Base-by-base conservation (phyloP, 768 basidiomycete genomes). In the Cystobasidium ongulense region DNA sequence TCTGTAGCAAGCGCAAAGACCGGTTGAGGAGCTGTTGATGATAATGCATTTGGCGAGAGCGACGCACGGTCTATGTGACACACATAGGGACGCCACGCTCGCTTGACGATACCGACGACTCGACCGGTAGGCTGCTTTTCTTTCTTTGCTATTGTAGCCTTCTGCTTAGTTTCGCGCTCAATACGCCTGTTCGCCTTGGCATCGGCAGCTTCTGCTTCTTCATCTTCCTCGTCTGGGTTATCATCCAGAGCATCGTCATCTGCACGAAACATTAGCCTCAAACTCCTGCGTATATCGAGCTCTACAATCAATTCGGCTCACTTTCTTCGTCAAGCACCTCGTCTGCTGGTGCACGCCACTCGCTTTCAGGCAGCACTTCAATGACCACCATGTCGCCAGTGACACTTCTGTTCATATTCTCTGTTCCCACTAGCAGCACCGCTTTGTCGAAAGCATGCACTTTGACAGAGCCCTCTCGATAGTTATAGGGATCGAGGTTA, bases 81-180 rank as follows among this genome's bases (percentile, higher is more conserved):
- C 41, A 98, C 95, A 79, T 91, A 91, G 87, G 94, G 88, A 78
- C 94, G 84, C 95, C 95, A 99, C 78, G 94, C 94, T 10, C 96
- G 86, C 81, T 96, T 96, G 77, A 94, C 87, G 68, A 98, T 84
- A 7, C 96, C 96, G 10, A 97, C 89, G 3, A 98, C 85, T 31
- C 87, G 86, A 11, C 96, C 96, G 0, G 95, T 98, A 1, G 95
- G 95, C 78, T 93, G 92, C 76, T 85, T 88, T 77, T 90, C 89
- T 41, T 86, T 50, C 74, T 72, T 75, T 76, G 77, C 79, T n/a
- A 71, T 76, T 78, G 50, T 77, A 83, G 70, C 83, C 72, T 75
- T 82, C 63, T 70, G 78, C 70, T 36, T 76, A 74, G 67, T 79
- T 77, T 50, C 73, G 29, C 27, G 73, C 46, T 46, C 83, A 57